Percentiles rank a stretch among this genome's conserved stretches.
Evolutionary conservation across 164 flowering plant species (phyloP).

Genomic region (Chloranthus sessilifolius): DNA sequence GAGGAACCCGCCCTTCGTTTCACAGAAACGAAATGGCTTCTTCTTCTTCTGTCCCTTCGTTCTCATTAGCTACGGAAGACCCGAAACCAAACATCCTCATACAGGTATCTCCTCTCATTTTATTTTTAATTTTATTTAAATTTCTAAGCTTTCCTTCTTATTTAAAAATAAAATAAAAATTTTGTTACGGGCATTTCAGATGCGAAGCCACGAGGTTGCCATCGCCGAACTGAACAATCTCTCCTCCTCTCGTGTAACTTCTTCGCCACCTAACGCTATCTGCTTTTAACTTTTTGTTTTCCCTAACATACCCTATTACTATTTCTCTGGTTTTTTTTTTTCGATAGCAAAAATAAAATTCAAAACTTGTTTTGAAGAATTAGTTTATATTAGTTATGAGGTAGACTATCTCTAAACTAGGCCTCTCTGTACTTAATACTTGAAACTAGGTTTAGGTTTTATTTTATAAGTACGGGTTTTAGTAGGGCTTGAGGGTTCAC

Average conservation of each 20-base stretch:
- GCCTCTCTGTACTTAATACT: neutral
- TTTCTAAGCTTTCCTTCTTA: neutral
- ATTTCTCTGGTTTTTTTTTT: neutral
- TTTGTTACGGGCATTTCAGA: conserved; percentile 5
- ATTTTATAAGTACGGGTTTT: no score
- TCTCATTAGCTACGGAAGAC: neutral
- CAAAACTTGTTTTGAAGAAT: no score
- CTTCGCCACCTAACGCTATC: neutral
- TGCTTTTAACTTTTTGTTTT: neutral
- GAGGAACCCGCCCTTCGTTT: no score
- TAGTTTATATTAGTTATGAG: no score
- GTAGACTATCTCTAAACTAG: neutral
- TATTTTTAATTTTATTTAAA: neutral
- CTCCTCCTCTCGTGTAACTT: conserved; percentile 15
- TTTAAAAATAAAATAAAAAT: neutral
- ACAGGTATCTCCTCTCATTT: neutral
- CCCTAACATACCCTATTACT: neutral
- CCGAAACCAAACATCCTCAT: neutral
- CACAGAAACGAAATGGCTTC: conserved; percentile 11
- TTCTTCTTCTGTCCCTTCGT: neutral
- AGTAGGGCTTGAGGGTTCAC: no score
- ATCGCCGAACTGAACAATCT: conserved; percentile 13
- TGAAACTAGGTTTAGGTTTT: neutral
- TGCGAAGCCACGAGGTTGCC: conserved; percentile 17
- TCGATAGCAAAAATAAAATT: no score